Evolutionary conservation across 1,284 basidiomycete genomes (phyloP).

Genomic region (Sparassis latifolia): DNA sequence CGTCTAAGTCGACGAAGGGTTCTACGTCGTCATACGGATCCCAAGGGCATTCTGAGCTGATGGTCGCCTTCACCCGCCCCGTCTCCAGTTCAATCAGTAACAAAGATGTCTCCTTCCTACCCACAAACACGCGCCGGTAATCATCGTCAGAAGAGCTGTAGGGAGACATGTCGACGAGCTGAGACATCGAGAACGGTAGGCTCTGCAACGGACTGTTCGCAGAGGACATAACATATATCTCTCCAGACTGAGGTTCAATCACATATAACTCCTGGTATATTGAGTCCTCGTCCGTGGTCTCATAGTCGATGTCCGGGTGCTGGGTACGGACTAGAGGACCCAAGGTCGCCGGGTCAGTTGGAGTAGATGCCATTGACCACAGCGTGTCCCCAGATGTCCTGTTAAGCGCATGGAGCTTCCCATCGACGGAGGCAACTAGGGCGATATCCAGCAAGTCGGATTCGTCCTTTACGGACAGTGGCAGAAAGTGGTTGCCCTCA

Average conservation of each 20-base stretch:
- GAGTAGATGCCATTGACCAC: conserved; percentile 72
- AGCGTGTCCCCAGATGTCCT: conserved; percentile 68
- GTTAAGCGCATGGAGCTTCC: conserved; percentile 83
- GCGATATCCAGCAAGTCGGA: conserved; percentile 70
- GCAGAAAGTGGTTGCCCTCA: conserved; percentile 9
- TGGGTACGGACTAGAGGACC: conserved; percentile 67
- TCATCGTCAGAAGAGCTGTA: conserved; percentile 71
- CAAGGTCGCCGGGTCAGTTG: conserved; percentile 45
- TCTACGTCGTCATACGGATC: conserved; percentile 55
- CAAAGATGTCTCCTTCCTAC: conserved; percentile 78
- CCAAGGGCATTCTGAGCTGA: conserved; percentile 75
- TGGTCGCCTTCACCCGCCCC: conserved; percentile 72
- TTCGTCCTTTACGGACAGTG: conserved; percentile 21
- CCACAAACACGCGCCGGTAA: conserved; percentile 70
- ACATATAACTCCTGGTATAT: conserved; percentile 73
- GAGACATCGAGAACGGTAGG: conserved; percentile 79
- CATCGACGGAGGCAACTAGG: conserved; percentile 85
- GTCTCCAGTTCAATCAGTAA: conserved; percentile 79
- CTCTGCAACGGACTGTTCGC: conserved; percentile 66
- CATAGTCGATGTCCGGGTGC: conserved; percentile 50
- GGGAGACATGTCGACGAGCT: conserved; percentile 84
- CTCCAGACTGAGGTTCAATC: conserved; percentile 86
- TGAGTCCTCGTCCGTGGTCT: conserved; percentile 47
- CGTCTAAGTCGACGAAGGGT: conserved; percentile 49
- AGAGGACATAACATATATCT: conserved; percentile 77